phyloP scores from a whole-genome alignment of 495 filamentous ascomycete species.

The Opeltia flavorubescens region DNA sequence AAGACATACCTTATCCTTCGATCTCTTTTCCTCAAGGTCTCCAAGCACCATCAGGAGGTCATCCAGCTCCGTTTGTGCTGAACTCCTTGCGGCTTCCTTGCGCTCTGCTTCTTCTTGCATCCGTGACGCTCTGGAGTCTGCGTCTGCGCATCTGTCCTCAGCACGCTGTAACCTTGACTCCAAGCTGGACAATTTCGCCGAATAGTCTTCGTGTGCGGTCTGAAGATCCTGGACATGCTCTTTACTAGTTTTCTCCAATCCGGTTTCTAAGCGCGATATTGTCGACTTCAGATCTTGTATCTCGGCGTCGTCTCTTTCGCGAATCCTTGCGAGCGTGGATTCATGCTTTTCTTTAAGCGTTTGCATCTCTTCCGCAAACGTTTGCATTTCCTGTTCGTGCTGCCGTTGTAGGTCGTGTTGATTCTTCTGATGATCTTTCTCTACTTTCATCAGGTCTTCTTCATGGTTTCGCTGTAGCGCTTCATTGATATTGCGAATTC shows the following conservation, averaged over 20 bases:
- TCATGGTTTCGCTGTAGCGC: constrained; percentile 58
- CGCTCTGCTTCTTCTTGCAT: constrained; percentile 25
- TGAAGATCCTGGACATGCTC: constrained; percentile 46
- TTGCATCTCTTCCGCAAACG: constrained; percentile 32
- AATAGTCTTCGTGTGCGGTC: constrained; percentile 39
- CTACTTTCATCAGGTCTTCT: constrained; percentile 32
- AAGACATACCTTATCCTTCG: constrained; percentile 61
- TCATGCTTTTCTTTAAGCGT: constrained; percentile 38
- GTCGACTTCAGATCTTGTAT: constrained; percentile 46
- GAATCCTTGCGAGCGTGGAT: constrained; percentile 27
- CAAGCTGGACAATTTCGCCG: constrained; percentile 32
- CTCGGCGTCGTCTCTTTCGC: constrained; percentile 44
- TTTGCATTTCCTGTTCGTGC: constrained; percentile 35
- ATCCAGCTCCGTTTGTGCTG: constrained; percentile 60
- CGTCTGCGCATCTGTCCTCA: constrained; percentile 25
- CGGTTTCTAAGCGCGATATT: constrained; percentile 41
- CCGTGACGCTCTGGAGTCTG: constrained; percentile 20
- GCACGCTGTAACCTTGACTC: constrained; percentile 26
- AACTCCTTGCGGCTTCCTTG: constrained; percentile 51
- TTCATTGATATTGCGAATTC: constrained; percentile 56
- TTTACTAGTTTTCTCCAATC: constrained; percentile 41
- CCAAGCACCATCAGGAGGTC: constrained; percentile 77
- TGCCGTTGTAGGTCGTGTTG: constrained; percentile 32
- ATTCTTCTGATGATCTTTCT: constrained; percentile 30
- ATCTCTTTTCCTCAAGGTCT: constrained; percentile 77